phyloP scores from a whole-genome alignment of 371 early-diverging fungal genomes.

The Mucor lusitanicus region DNA sequence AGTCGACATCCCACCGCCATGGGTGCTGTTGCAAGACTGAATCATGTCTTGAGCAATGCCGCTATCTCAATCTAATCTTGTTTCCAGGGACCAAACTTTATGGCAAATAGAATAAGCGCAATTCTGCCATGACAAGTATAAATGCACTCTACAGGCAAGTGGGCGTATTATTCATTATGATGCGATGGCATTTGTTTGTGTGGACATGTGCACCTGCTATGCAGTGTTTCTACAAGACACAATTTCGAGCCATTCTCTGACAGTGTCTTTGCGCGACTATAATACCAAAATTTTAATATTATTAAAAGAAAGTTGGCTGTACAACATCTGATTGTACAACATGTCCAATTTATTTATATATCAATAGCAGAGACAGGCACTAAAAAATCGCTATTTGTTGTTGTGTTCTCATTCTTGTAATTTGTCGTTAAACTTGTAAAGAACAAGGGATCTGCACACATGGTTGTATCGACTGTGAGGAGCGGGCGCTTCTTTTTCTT shows the following conservation, averaged over 20 bases:
- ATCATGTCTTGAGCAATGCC: not conserved
- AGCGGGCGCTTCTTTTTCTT: conserved; percentile 22
- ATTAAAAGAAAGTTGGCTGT: not conserved
- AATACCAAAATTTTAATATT: not conserved
- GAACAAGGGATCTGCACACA: conserved; percentile 35
- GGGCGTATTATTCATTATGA: not conserved
- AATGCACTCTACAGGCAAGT: not conserved
- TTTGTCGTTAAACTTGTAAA: conserved; percentile 31
- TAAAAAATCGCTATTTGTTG: conserved; percentile 17
- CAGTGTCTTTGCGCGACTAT: not conserved
- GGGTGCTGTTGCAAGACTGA: not conserved
- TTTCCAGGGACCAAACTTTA: not conserved
- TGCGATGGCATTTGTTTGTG: not conserved
- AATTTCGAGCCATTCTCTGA: not conserved
- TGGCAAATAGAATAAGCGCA: not conserved
- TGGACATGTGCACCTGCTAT: not conserved
- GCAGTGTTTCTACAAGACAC: not conserved
- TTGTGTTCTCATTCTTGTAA: conserved; percentile 9
- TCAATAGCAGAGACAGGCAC: conserved; percentile 18
- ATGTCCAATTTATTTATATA: not conserved
- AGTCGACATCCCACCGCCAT: not conserved
- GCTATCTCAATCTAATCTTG: not conserved
- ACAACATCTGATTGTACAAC: not conserved
- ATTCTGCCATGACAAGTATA: not conserved
- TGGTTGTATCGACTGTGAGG: conserved; percentile 26